Conservation (phyloP, 768 basidiomycete genomes). For the Pilatotrama ljubarskyi region DNA sequence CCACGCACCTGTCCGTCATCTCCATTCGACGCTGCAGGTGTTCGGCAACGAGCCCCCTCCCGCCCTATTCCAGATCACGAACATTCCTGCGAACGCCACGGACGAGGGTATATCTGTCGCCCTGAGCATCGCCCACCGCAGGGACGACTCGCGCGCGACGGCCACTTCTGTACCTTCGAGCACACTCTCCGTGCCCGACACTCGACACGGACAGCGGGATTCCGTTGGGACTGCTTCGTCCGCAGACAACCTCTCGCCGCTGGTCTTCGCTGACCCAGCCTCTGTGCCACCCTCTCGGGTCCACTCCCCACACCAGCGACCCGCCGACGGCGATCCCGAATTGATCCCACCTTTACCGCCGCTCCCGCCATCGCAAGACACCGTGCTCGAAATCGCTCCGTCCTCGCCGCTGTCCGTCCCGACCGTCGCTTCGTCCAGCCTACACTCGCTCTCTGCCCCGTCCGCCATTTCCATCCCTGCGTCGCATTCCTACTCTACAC, state of each 20-base stretch:
- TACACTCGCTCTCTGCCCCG: slow-evolving; percentile 9
- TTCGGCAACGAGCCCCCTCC: slow-evolving; percentile 52
- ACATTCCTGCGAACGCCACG: slow-evolving; percentile 23
- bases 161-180: slow-evolving; percentile 27
- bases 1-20: not conserved
- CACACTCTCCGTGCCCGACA: slow-evolving; percentile 6
- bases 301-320: not conserved
- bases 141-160: slow-evolving; percentile 27
- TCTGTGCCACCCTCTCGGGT: not conserved
- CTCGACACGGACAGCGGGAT: slow-evolving; percentile 2
- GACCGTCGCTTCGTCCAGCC: slow-evolving; percentile 2
- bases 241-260: slow-evolving; percentile 18
- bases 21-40: slow-evolving; percentile 34
- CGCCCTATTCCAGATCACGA: slow-evolving; percentile 40
- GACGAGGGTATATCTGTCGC: slow-evolving; percentile 21
- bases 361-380: not conserved
- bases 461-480: slow-evolving; percentile 7
- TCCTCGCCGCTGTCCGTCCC: slow-evolving; percentile 3
- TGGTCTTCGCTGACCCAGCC: slow-evolving; percentile 10
- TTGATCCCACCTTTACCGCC: not conserved
- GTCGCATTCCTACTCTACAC: not conserved
- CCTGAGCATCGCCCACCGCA: slow-evolving; percentile 9
- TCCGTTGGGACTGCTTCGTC: slow-evolving; percentile 5
- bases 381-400: not conserved
- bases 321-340: not conserved